Evolutionary conservation across 108 stramenopile species (phyloP).

Genomic region (Hondaea fermentalgiana): DNA sequence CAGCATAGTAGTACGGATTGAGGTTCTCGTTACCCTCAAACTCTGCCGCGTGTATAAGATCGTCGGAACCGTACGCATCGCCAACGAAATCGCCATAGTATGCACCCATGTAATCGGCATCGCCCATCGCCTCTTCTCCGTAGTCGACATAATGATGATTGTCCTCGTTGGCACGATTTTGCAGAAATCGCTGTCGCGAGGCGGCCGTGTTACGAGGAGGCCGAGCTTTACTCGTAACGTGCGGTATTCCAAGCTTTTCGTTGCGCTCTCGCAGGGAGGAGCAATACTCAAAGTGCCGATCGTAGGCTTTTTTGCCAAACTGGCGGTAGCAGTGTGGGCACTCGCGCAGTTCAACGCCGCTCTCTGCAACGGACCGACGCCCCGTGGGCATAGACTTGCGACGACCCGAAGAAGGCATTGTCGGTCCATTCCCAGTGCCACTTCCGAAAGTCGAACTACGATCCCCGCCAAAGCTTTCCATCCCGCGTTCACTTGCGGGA

Average conservation of each 20-base stretch:
- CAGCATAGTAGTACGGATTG: not conserved
- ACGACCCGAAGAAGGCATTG: not conserved
- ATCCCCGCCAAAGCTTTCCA: too few species aligned
- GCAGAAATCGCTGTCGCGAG: too few species aligned
- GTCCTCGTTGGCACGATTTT: not conserved
- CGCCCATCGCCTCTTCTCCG: too few species aligned
- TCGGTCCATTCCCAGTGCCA: too few species aligned
- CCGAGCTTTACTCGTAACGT: not conserved
- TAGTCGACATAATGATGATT: too few species aligned
- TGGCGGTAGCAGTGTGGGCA: not conserved
- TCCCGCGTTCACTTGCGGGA: not conserved
- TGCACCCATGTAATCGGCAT: too few species aligned
- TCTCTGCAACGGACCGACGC: not conserved
- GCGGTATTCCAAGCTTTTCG: not conserved
- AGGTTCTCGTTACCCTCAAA: not conserved
- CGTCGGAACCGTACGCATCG: not conserved
- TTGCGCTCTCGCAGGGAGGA: not conserved
- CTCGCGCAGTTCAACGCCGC: not conserved
- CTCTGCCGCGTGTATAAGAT: not conserved
- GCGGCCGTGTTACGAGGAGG: not conserved
- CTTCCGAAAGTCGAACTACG: too few species aligned
- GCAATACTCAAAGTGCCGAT: not conserved
- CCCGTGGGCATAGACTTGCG: not conserved
- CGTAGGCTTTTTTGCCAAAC: conserved; percentile 1
- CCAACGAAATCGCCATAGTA: not conserved